phyloP scores from a whole-genome alignment of 2,329 filamentous ascomycete species.

The Xylariaceae sp. region DNA sequence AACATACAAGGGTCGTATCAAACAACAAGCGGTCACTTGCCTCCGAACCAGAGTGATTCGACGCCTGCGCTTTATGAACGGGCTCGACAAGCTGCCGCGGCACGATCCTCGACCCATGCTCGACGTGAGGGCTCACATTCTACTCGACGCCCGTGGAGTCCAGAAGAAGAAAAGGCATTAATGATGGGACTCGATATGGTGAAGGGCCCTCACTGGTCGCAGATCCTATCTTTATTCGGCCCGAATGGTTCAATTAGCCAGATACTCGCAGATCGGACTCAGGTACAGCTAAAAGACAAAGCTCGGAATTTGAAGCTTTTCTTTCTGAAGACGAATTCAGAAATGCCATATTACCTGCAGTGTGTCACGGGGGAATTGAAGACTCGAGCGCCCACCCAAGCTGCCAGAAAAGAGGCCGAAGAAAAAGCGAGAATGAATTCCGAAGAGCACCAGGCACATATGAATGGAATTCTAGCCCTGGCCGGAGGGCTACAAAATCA shows the following conservation, averaged over 20 bases:
- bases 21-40: slow-evolving; percentile 35
- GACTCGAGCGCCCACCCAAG: slow-evolving; percentile 71
- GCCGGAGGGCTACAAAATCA: slow-evolving; percentile 46
- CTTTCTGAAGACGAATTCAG: slow-evolving; percentile 85
- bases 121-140: slow-evolving; percentile 53
- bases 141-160: slow-evolving; percentile 74
- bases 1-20: slow-evolving; percentile 22
- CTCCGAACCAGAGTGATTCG: slow-evolving; percentile 51
- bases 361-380: slow-evolving; percentile 87
- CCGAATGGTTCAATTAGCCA: slow-evolving; percentile 73
- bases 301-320: slow-evolving; percentile 85
- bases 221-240: slow-evolving; percentile 81
- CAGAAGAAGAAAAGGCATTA: slow-evolving; percentile 82
- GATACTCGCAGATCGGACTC: slow-evolving; percentile 79
- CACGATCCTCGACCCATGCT: slow-evolving; percentile 50
- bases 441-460: slow-evolving; percentile 54
- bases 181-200: slow-evolving; percentile 86
- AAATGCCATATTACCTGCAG: slow-evolving; percentile 82
- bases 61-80: slow-evolving; percentile 53
- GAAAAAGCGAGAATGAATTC: slow-evolving; percentile 53
- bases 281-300: slow-evolving; percentile 91
- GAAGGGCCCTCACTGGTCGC: slow-evolving; percentile 88
- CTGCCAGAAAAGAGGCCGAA: slow-evolving; percentile 63
- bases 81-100: slow-evolving; percentile 53
- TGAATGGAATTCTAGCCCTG: slow-evolving; percentile 56